Percentiles rank a stretch among this genome's conserved stretches.
phyloP scores from a whole-genome alignment of 345 rosid genomes.

The Sapria himalayana region DNA sequence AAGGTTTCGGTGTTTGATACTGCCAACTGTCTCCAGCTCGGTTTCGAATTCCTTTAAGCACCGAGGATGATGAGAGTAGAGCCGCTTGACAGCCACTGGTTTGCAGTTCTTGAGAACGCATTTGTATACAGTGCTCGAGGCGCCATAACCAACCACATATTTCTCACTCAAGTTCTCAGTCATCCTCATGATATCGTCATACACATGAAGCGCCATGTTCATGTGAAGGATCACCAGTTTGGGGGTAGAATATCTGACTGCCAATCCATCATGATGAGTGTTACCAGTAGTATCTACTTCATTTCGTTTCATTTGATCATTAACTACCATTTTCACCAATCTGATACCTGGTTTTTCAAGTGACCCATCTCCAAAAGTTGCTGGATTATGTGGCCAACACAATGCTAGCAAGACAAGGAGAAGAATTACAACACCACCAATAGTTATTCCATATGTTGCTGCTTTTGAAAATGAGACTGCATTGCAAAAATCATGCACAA shows the following conservation, averaged over 20 bases:
- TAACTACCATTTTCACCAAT: too few relatives aligned
- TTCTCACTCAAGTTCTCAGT: slow-evolving; percentile 87
- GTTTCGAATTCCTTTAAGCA: slow-evolving; percentile 83
- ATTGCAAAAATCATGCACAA: slow-evolving; percentile 3
- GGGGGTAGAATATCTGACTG: slow-evolving; percentile 55
- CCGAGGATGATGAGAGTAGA: slow-evolving; percentile 66
- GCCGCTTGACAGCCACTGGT: slow-evolving; percentile 86
- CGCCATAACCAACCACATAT: slow-evolving; percentile 71
- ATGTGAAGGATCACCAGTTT: slow-evolving; percentile 79
- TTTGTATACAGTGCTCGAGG: slow-evolving; percentile 85
- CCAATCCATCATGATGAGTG: too few relatives aligned
- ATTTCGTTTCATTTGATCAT: too few relatives aligned
- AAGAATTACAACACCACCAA: slow-evolving; percentile 77
- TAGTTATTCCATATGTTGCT: slow-evolving; percentile 71
- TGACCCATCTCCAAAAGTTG: slow-evolving; percentile 47
- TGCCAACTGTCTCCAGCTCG: slow-evolving; percentile 68
- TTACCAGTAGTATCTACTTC: too few relatives aligned
- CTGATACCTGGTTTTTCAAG: slow-evolving; percentile 77
- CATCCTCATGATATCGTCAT: slow-evolving; percentile 97
- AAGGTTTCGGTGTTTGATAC: slow-evolving; percentile 83
- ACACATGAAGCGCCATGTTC: slow-evolving; percentile 97
- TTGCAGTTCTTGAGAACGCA: slow-evolving; percentile 85
- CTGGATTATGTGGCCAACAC: slow-evolving; percentile 49
- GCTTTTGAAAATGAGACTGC: slow-evolving; percentile 74
- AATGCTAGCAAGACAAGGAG: slow-evolving; percentile 70